Conservation (phyloP, 345 rosid genomes). For the Adansonia digitata region DNA sequence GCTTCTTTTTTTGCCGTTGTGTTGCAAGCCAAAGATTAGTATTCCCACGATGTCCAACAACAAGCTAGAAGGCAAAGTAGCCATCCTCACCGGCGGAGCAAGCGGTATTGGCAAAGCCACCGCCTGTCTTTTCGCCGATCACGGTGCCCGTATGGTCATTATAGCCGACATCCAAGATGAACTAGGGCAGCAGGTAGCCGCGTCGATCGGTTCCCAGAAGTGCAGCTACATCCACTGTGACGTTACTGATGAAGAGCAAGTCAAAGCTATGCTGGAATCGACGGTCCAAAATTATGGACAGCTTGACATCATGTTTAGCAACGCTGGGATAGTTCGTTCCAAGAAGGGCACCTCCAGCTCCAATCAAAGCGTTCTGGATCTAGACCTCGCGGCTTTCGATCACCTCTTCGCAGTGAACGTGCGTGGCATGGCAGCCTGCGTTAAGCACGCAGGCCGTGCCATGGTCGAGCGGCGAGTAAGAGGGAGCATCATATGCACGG, state of each 20-base stretch:
- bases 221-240: constrained; percentile 3
- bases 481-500: not conserved
- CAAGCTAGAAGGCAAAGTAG: not conserved
- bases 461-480: not conserved
- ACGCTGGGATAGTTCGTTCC: not conserved
- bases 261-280: not conserved
- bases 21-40: not conserved
- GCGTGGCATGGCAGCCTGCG: constrained; percentile 3
- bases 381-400: not conserved
- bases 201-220: not conserved
- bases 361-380: not conserved
- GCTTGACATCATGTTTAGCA: too few species aligned
- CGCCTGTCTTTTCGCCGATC: constrained; percentile 4
- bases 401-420: not conserved
- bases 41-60: not conserved
- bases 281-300: not conserved
- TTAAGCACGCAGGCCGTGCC: not conserved
- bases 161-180: constrained; percentile 9
- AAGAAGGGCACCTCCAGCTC: not conserved
- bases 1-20: too few species aligned
- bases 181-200: not conserved
- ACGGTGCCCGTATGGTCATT: not conserved
- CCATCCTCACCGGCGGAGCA: constrained; percentile 6
- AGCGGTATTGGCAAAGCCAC: constrained; percentile 8
- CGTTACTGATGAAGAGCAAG: not conserved